Evolutionary conservation across 2,329 filamentous ascomycete genomes (phyloP).

Genomic region (Apiospora sp.): DNA sequence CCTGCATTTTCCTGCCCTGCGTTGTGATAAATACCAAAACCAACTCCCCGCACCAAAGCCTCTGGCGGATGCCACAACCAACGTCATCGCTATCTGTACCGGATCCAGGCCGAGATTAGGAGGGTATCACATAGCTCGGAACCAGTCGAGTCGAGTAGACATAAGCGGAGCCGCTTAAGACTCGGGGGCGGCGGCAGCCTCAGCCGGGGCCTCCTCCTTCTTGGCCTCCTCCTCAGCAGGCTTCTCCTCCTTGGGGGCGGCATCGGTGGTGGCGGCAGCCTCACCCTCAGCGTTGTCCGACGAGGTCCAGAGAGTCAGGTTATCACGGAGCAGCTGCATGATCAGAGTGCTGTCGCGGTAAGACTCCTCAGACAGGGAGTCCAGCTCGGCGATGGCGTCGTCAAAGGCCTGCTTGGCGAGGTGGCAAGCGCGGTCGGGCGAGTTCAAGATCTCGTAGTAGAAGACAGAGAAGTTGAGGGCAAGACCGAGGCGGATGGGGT

Average conservation of each 20-base stretch:
- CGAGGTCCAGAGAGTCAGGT: slow-evolving; percentile 97
- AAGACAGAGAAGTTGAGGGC: slow-evolving; percentile 99
- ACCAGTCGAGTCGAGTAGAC: slow-evolving; percentile 23
- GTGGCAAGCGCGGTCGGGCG: slow-evolving; percentile 95
- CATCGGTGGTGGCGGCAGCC: slow-evolving; percentile 58
- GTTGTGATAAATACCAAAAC: slow-evolving; percentile 36
- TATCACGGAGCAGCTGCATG: slow-evolving; percentile 98
- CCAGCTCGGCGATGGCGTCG: slow-evolving; percentile 97
- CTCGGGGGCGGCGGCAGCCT: slow-evolving; percentile 54
- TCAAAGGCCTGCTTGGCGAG: slow-evolving; percentile 99
- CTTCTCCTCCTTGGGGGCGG: slow-evolving; percentile 65
- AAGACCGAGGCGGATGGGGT: slow-evolving; percentile 97
- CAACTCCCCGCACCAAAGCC: slow-evolving; percentile 41
- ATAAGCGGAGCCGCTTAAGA: slow-evolving; percentile 55
- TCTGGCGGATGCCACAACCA: slow-evolving; percentile 41
- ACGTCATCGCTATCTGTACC: slow-evolving; percentile 42
- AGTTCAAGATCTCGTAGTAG: slow-evolving; percentile 99
- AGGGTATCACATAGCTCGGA: slow-evolving; percentile 37
- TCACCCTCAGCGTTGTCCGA: slow-evolving; percentile 86
- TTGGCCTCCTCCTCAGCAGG: slow-evolving; percentile 59
- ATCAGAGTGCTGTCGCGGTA: slow-evolving; percentile 99
- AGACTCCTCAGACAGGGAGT: slow-evolving; percentile 96
- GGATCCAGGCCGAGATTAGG: slow-evolving; percentile 47
- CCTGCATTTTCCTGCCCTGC: slow-evolving; percentile 43
- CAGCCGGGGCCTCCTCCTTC: slow-evolving; percentile 61